phyloP scores from a whole-genome alignment of 2,329 filamentous ascomycete genomes.

The Zalaria obscura region DNA sequence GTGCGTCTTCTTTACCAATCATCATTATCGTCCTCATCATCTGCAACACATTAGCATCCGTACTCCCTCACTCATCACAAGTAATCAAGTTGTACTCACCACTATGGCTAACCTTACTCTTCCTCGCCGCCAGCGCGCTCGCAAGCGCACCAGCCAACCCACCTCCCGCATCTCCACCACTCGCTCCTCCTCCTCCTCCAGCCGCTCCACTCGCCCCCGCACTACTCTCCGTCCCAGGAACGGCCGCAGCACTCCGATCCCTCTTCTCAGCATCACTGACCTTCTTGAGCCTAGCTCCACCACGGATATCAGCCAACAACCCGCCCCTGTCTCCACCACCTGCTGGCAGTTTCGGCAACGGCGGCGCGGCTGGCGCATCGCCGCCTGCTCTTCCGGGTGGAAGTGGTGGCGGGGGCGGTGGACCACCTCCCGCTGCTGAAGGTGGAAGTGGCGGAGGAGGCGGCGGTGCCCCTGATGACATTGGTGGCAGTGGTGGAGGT shows the following conservation, averaged over 20 bases:
- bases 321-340: constrained; percentile 40
- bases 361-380: constrained; percentile 41
- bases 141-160: constrained; percentile 46
- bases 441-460: constrained; percentile 36
- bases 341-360: constrained; percentile 25
- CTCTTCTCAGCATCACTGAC: constrained; percentile 56
- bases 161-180: constrained; percentile 29
- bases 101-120: constrained; percentile 87
- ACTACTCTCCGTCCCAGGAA: constrained; percentile 40
- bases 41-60: constrained; percentile 29
- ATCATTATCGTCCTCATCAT: constrained; percentile 65
- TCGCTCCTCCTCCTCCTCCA: constrained; percentile 36
- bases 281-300: constrained; percentile 53
- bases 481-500: constrained; percentile 26
- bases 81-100: constrained; percentile 49
- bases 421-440: constrained; percentile 19
- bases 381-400: constrained; percentile 33
- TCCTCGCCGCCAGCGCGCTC: constrained; percentile 70
- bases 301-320: constrained; percentile 58
- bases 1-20: constrained; percentile 41
- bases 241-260: constrained; percentile 53
- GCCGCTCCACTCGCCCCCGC: constrained; percentile 41
- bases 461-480: constrained; percentile 19
- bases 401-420: constrained; percentile 27
- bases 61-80: background rate